Evolutionary conservation across 306 rosid species (phyloP), one percentile per base, ranked within the genome.

Genomic region (Dryas octopetala): DNA sequence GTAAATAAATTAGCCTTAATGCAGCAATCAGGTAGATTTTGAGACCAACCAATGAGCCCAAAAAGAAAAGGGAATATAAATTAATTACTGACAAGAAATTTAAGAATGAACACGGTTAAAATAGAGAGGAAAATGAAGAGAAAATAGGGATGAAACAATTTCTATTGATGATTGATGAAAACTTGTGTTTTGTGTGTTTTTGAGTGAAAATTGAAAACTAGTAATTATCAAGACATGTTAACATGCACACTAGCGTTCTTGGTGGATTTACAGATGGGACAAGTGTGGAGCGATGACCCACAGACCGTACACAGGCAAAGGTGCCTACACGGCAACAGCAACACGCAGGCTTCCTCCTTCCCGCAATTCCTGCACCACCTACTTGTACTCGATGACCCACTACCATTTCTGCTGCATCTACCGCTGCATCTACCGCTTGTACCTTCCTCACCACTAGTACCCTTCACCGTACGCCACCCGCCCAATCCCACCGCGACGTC

Each of bases 271-370:
- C 99, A 95, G 62, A 90, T 62, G 9, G 99, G 99, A 86, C 99
- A 95, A 76, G 82, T 83, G 81, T 89, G 91, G 0, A 88, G 83
- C 0, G 87, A 81, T 26, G 93, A 87, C 52, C 93, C 97, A 76
- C 99, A 95, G 1, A 80, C 83, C 68, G 87, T 88, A 82, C 99
- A 95, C 10, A 95, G 63, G 32, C 99, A 95, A 7, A 95, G 88
- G 40, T 95, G 99, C 84, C 99, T 83, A 71, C 99, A 95, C 9
- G 99, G 99, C 80, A 95, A 74, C 1, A 95, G 77, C 91, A 95
- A 55, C 60, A 95, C 97, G 66, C 97, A 89, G 9, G 99, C 88
- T 66, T 90, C 99, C 55, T 86, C 93, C 46, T 86, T 86, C 57
- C 90, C 88, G 78, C 99, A 95, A 69, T 76, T 88, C 77, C 88